These are phyloP conservation scores for Geotrichum europaeum DNA, from an alignment of 1,139 yeast genomes.

Conservation along the genomic window DNA sequence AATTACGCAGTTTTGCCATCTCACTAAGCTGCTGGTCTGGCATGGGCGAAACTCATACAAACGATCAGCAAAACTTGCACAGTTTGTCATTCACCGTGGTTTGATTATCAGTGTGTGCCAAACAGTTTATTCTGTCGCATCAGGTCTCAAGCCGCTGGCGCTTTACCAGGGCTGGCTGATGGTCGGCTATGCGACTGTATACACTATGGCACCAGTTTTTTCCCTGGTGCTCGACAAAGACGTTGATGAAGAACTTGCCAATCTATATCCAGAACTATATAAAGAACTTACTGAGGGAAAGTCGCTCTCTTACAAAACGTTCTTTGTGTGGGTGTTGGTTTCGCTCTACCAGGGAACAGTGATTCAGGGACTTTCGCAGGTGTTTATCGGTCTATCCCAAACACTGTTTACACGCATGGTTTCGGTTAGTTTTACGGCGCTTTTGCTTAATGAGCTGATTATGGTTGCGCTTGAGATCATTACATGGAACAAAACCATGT, in stretches of 20 bases:
- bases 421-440: slow-evolving; percentile 71
- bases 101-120: slow-evolving; percentile 92
- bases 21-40: slow-evolving; percentile 86
- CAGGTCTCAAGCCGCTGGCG: slow-evolving; percentile 88
- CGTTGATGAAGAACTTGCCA: slow-evolving; percentile 82
- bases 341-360: slow-evolving; percentile 79
- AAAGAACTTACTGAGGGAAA: slow-evolving; percentile 85
- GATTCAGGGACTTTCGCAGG: slow-evolving; percentile 76
- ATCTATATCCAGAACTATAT: slow-evolving; percentile 89
- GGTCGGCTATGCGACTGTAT: slow-evolving; percentile 97
- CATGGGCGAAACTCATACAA: slow-evolving; percentile 97
- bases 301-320: slow-evolving; percentile 78
- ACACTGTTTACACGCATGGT: slow-evolving; percentile 68
- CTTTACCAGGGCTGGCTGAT: slow-evolving; percentile 92
- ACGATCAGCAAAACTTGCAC: slow-evolving; percentile 89
- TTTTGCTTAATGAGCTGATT: slow-evolving; percentile 75
- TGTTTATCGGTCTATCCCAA: slow-evolving; percentile 56
- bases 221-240: slow-evolving; percentile 88
- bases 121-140: slow-evolving; percentile 82
- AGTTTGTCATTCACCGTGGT: slow-evolving; percentile 95
- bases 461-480: slow-evolving; percentile 93
- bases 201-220: slow-evolving; percentile 98
- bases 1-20: slow-evolving; percentile 82
- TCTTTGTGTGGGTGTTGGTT: slow-evolving; percentile 84
- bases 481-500: slow-evolving; percentile 82